phyloP scores from a whole-genome alignment of 345 rosid genomes.

The Eucalyptus fibrosa region DNA sequence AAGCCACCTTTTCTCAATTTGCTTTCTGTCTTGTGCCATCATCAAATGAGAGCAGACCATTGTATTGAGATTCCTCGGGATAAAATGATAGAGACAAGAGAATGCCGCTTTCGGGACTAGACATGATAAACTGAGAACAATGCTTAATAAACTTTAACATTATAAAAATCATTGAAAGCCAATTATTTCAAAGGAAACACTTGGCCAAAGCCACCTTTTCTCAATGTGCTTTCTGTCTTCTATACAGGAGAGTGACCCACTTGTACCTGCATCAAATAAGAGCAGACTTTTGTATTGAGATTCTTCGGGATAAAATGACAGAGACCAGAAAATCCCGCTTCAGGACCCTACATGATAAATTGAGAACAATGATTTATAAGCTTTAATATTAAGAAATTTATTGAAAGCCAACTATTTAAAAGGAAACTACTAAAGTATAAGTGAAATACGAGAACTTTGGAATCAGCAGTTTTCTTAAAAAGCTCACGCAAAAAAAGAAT shows the following conservation, averaged over 20 bases:
- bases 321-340: background rate
- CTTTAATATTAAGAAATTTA: background rate
- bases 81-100: background rate
- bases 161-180: background rate
- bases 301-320: background rate
- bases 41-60: too few relatives aligned
- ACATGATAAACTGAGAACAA: background rate
- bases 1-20: constrained; percentile 97
- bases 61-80: too few relatives aligned
- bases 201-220: constrained; percentile 98
- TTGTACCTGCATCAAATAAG: constrained; percentile 43
- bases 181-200: background rate
- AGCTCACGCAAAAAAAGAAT: too few relatives aligned
- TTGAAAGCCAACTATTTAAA: background rate
- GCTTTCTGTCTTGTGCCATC: constrained; percentile 19
- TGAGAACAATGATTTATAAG: background rate
- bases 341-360: background rate
- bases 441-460: background rate
- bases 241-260: constrained; percentile 83
- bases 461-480: too few relatives aligned
- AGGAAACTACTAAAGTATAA: background rate
- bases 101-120: background rate
- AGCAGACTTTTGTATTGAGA: background rate
- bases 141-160: background rate
- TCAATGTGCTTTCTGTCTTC: constrained; percentile 71